Conservation (phyloP, 371 early-diverging fungal genomes). For the Lichtheimia ramosa region DNA sequence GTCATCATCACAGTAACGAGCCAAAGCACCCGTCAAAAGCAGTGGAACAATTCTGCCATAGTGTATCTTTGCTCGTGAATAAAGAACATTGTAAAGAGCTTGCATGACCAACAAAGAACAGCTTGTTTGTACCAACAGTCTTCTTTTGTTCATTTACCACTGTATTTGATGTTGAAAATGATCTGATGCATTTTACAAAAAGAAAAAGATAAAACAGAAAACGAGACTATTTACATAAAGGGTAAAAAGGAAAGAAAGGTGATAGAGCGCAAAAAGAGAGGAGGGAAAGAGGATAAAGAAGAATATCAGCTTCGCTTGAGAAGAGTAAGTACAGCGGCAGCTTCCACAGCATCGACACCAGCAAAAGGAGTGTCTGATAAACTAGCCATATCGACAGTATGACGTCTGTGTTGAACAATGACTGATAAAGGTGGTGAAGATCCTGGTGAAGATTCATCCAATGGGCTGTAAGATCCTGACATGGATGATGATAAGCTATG, state of each 20-base stretch:
- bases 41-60: no score
- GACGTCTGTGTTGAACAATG: conserved; percentile 5
- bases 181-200: neutral
- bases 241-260: neutral
- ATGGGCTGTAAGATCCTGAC: conserved; percentile 2
- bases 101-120: no score
- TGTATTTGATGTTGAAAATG: no score
- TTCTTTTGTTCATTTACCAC: no score
- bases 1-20: no score
- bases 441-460: conserved; percentile 9
- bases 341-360: conserved; percentile 49
- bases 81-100: no score
- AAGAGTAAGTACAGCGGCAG: conserved; percentile 41
- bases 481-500: conserved; percentile 7
- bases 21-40: no score
- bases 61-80: no score
- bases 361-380: conserved; percentile 9
- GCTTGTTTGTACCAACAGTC: no score
- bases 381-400: conserved; percentile 6
- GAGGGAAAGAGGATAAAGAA: neutral
- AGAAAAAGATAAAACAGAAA: neutral
- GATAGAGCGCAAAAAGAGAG: neutral
- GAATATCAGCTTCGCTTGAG: conserved; percentile 31
- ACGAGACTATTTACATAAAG: conserved; percentile 4
- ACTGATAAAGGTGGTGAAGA: conserved; percentile 12